Base-by-base conservation (phyloP, 352 stramenopile genomes). In the Pythium scleroteichum region DNA sequence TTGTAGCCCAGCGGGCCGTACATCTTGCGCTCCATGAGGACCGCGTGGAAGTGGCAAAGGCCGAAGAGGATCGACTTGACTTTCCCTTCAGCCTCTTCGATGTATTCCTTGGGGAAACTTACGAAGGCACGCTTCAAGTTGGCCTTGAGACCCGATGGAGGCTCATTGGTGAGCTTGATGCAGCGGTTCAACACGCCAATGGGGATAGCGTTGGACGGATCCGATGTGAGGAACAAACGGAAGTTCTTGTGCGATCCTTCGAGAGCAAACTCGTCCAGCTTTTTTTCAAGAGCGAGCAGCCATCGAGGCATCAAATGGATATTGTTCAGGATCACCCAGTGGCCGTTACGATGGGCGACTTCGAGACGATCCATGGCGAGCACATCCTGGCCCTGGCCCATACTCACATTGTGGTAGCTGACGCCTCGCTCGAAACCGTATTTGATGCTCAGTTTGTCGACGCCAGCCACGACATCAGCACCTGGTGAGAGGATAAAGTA, bases 401-500 rank as follows among this genome's bases (percentile, higher is more conserved):
- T 81, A 2, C 88, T 92, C 35, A 98, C 96, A 56, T 92, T 99
- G 78, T 98, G 93, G 69, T 99, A 99, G 53, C 96, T 96, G 26
- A 97, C 80, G 38, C 94, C 95, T 59, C 97, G 97, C 58, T 98
- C 90, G 47, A 98, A 97, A 27, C 91, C 92, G 74, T 98, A 97
- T 64, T 98, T 98, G 17, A 92, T 68, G 33, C 96, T 83, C 45
- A 99, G 78, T 58, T 94, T 90, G 66, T 99, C 97, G 26, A 99
- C 78, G 69, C 98, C 94, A 0, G 85, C 91, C 17, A 99, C 94
- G 0, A 99, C 95, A 71, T 99, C 97, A 0, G 95, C 96, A 17
- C 95, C 96, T 3, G 95, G 94, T 39, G 90, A 98, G 44, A 99
- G 71, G 54, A 99, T 97, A 60, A 99, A 99, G 69, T 98, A 99